Evolutionary conservation across 2,329 filamentous ascomycete species (phyloP), one percentile per base, ranked within the genome.

Genomic region (Pestalotiopsis sp.): DNA sequence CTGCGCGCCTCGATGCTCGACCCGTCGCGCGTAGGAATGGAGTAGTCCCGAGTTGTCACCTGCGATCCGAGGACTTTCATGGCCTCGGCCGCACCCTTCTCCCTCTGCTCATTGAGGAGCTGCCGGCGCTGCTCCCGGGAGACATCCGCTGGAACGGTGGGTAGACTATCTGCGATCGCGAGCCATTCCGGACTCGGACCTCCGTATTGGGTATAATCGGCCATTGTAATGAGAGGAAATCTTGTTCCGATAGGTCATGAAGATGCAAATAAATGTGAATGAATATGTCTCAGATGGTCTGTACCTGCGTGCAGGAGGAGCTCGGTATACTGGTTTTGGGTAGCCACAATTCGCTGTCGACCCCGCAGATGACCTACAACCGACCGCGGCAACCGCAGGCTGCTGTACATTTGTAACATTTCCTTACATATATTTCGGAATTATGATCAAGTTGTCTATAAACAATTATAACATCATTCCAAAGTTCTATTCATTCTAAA

Each of bases 11-110:
- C 79, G 31, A 87, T 78, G 1, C 73, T 71, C 4, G 76, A 75
- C 12, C 83, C 83, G 69, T 87, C 86, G 12, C 85, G 82, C 0
- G 83, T 79, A 0, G 79, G 76, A 61, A 85, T 82, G 4, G 61
- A 68, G 67, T 81, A 74, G 69, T 85, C 79, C 5, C 74, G 71
- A 1, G 79, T 78, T 0, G 69, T 61, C 14, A 86, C 76, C 61
- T 79, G 65, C 5, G 71, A 66, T 0, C 61, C 49, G 2, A 77
- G 68, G 1, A 25, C 7, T 36, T 72, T 66, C 71, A 84, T 78
- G 3, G 72, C 76, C 25, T 75, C 67, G 0, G 76, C 77, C 0
- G 82, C 72, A 0, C 69, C 20, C 2, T 74, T 71, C 68, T 84
- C 82, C 27, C 82, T 77, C 1, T 56, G 58, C 4, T 74, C 75